Percentiles rank a stretch among this genome's conserved stretches.
Evolutionary conservation across 495 filamentous ascomycete species (phyloP).

Genomic region (Lasiosphaeria ovina): DNA sequence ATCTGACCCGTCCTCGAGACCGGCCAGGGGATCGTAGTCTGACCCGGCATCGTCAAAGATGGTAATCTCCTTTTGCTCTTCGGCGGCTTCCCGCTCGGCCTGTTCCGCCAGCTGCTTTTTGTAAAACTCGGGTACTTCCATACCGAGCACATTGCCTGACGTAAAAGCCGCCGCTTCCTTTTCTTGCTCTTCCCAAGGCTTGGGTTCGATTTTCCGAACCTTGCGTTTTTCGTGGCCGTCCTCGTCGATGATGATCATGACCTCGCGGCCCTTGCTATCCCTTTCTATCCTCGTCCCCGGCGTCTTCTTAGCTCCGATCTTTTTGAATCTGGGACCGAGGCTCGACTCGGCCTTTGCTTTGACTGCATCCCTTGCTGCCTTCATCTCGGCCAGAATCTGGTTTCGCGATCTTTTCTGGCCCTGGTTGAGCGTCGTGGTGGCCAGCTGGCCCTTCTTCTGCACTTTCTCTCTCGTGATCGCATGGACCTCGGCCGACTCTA

Average conservation of each 20-base stretch:
- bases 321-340: constrained; percentile 78
- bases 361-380: constrained; percentile 65
- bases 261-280: constrained; percentile 73
- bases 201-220: constrained; percentile 55
- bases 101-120: constrained; percentile 34
- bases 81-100: constrained; percentile 40
- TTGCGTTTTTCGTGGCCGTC: constrained; percentile 88
- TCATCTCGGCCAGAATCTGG: constrained; percentile 79
- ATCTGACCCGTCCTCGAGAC: constrained; percentile 54
- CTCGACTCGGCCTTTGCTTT: constrained; percentile 53
- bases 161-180: constrained; percentile 55
- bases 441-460: constrained; percentile 74
- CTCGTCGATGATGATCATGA: constrained; percentile 81
- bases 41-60: constrained; percentile 88
- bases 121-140: constrained; percentile 69
- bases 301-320: constrained; percentile 66
- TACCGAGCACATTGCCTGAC: constrained; percentile 70
- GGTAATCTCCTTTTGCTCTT: constrained; percentile 60
- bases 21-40: constrained; percentile 86
- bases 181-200: constrained; percentile 33
- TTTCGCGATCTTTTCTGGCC: constrained; percentile 73
- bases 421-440: constrained; percentile 55
- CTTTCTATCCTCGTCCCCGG: constrained; percentile 65
- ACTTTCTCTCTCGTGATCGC: constrained; percentile 56
- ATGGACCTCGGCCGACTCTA: constrained; percentile 63